Evolutionary conservation across 768 basidiomycete genomes (phyloP).

Genomic region (Russula olivacea): DNA sequence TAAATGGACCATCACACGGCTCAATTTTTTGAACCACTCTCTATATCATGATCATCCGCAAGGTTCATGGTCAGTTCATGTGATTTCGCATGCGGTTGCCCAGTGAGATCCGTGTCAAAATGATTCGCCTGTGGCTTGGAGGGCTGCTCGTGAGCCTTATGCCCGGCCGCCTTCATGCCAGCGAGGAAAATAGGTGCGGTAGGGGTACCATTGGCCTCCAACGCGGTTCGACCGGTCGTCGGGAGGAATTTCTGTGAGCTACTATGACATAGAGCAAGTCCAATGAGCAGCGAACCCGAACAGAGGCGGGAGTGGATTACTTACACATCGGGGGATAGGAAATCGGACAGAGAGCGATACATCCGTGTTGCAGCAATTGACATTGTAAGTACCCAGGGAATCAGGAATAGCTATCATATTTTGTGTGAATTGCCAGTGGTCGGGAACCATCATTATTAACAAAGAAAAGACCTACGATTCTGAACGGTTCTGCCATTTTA

Average conservation of each 20-base stretch:
- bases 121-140: too few relatives aligned
- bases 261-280: background rate
- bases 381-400: background rate
- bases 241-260: background rate
- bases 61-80: too few relatives aligned
- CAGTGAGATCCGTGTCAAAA: too few relatives aligned
- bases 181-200: too few relatives aligned
- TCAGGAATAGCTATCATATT: background rate
- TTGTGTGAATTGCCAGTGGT: too few relatives aligned
- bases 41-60: too few relatives aligned
- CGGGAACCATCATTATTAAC: background rate
- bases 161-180: too few relatives aligned
- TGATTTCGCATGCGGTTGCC: too few relatives aligned
- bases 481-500: background rate
- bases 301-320: background rate
- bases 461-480: background rate
- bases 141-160: background rate
- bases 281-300: background rate
- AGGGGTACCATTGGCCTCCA: too few relatives aligned
- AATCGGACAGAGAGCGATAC: background rate
- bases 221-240: background rate
- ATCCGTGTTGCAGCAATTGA: background rate
- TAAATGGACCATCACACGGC: too few relatives aligned
- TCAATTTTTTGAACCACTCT: too few relatives aligned
- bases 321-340: too few relatives aligned